A percentile compares a stretch with the other conserved stretches of the same genome.
phyloP scores from a whole-genome alignment of 495 filamentous ascomycete species.

The Penicillium samsonianum region DNA sequence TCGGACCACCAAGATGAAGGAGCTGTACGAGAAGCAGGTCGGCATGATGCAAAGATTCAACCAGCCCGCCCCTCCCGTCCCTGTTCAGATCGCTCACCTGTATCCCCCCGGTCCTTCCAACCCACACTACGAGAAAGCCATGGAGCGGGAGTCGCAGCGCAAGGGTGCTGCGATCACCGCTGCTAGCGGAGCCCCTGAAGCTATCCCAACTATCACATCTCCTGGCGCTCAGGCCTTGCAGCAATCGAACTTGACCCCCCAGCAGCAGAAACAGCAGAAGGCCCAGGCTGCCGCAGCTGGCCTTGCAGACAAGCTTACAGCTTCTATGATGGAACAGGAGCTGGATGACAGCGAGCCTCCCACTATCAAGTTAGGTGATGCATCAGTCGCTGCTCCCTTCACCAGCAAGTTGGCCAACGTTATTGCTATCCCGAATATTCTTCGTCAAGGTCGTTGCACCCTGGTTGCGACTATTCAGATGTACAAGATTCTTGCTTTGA shows the following conservation, averaged over 20 bases:
- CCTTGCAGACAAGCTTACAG: slow-evolving; percentile 84
- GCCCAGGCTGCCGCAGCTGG: slow-evolving; percentile 70
- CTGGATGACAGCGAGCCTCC: slow-evolving; percentile 88
- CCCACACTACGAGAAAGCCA: slow-evolving; percentile 93
- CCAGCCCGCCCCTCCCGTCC: slow-evolving; percentile 86
- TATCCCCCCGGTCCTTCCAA: slow-evolving; percentile 91
- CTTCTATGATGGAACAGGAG: slow-evolving; percentile 87
- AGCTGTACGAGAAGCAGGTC: slow-evolving; percentile 95
- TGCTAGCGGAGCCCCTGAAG: slow-evolving; percentile 43
- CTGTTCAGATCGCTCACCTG: slow-evolving; percentile 84
- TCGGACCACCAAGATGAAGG: slow-evolving; percentile 94
- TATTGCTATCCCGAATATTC: slow-evolving; percentile 96
- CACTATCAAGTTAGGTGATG: slow-evolving; percentile 95
- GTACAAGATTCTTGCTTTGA: slow-evolving; percentile 99
- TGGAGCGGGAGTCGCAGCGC: slow-evolving; percentile 75
- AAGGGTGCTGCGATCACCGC: slow-evolving; percentile 58
- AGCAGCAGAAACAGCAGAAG: slow-evolving; percentile 62
- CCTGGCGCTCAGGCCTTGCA: slow-evolving; percentile 70
- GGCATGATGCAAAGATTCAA: slow-evolving; percentile 90
- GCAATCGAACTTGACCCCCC: slow-evolving; percentile 51
- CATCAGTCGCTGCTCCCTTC: slow-evolving; percentile 94
- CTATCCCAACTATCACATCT: slow-evolving; percentile 67
- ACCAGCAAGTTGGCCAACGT: slow-evolving; percentile 98
- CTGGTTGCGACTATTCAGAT: slow-evolving; percentile 98
- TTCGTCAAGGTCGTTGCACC: slow-evolving; percentile 94